Base-by-base conservation (phyloP, 2,329 filamentous ascomycete species). In the Fusarium sp. region DNA sequence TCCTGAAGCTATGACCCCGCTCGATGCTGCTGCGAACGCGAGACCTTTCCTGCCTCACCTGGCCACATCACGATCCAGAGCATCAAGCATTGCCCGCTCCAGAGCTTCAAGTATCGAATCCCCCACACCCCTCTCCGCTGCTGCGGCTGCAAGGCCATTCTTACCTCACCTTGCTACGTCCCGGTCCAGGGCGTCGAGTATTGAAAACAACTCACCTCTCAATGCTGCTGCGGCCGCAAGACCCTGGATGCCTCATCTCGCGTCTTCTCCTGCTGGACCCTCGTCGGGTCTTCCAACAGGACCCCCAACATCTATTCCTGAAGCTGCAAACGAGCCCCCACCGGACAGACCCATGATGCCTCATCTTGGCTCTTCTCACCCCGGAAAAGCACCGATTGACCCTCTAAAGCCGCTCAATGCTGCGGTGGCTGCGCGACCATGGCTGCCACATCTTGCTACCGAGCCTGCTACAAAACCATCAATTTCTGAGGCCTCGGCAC, bases 1-100 rank as follows among this genome's bases (percentile, higher is more conserved):
- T 7, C 34, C 34, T 38, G 34, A 38, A 2, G 34, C 34, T n/a
- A 7, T 38, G 34, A 59, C 55, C 5, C 60, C 73, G 6, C 61
- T 59, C 3, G 57, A 70, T 2, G 50, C 34, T 27, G 50, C 50
- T 1, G 59, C 55, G 5, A 59, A 71, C 15, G 63, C 56, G 8
- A 42, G 50, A 6, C 73, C 76, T 6, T 75, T 67, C 32, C 38
- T 58, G 10, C 56, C 71, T 12, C 68, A 76, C 42, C 68, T 72
- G 25, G 59, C 63, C 22, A 49, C 66, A 40, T 51, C 66, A 40
- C 63, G 67, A 22, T 66, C 75, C 15, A 8, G 56, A 6, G 24
- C 50, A 7, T 38, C 69, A 4, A 25, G 24, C 27, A n/a, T 52
- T 18, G 50, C 34, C 18, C 34, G 34, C 34, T 38, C 34, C 34